Base-by-base conservation (phyloP, 305 asterid species). In the Solanum hybrid region DNA sequence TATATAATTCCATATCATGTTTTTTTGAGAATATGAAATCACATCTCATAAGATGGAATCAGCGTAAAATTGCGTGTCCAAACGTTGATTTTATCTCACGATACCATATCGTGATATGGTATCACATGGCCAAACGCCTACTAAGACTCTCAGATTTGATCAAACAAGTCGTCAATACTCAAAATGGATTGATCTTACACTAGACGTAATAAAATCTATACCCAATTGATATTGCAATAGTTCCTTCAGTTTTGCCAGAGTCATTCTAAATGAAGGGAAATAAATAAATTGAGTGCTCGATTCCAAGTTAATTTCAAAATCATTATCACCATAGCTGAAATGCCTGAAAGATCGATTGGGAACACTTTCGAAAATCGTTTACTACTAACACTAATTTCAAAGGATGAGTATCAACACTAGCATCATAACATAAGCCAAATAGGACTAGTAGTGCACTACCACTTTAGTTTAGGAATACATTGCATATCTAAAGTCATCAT, bases 301-400 rank as follows among this genome's bases (percentile, higher is more conserved):
- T 9, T 51, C n/a, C 0, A 51, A 51, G n/a, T 51, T 51, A 51
- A 51, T 51, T 16, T 17, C 66, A 51, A 51, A 51, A 51, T 1
- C 20, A 16, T 0, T 16, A 40, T 40, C 51, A 40, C 24, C 66
- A 20, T 7, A 17, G 2, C 5, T 20, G 5, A 20, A 56, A 56
- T 56, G 24, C 69, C 10, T 17, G 0, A 20, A 56, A 7, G 11
- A 20, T 56, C 10, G 0, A 56, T 56, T 0, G 1, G 24, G 24
- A 56, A 56, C 11, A 17, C 10, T 56, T 56, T 56, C 0, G 0
- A 0, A 56, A 56, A 56, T 56, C 10, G 4, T 20, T 56, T 56
- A 56, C 24, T 0, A 56, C 24, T 56, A 20, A 3, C 2, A 56
- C 0, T 56, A 20, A 56, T 56, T 56, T 7, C 69, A 56, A 56